Evolutionary conservation across 306 rosid genomes (phyloP).

Genomic region (Vigna reflexopilosa): DNA sequence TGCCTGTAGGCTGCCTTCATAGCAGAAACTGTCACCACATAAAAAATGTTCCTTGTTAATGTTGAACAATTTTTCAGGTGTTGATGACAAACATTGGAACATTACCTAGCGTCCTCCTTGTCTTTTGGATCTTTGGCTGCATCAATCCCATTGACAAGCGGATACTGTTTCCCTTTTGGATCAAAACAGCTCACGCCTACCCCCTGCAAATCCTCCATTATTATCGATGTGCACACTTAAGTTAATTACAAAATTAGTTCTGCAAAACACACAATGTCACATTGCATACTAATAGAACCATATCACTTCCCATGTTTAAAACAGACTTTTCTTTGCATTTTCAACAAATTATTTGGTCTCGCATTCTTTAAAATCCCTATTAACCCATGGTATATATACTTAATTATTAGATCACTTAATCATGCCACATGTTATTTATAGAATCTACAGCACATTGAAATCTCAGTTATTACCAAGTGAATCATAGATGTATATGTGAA

Average conservation of each 20-base stretch:
- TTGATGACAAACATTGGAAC: conserved; percentile 1
- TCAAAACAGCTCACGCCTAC: conserved; percentile 71
- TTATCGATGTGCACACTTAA: neutral
- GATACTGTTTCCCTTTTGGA: conserved; percentile 59
- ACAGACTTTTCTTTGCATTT: neutral
- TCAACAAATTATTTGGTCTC: neutral
- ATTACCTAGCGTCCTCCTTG: conserved; percentile 67
- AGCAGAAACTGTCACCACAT: conserved; percentile 51
- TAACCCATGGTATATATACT: neutral
- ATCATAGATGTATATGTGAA: neutral
- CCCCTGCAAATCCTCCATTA: conserved; percentile 62
- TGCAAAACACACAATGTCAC: conserved; percentile 15
- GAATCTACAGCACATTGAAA: conserved; percentile 28
- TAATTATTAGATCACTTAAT: conserved; percentile 2
- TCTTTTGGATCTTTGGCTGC: conserved; percentile 53
- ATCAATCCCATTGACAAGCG: conserved; percentile 73
- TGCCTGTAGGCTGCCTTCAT: conserved; percentile 53
- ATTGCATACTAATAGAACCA: conserved; percentile 12
- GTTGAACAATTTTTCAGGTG: neutral
- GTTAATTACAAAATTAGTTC: neutral
- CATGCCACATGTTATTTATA: conserved; percentile 10
- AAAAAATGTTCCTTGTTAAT: conserved; percentile 5
- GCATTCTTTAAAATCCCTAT: conserved; percentile 9
- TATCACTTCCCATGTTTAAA: neutral
- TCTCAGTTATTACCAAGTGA: conserved; percentile 3